phyloP scores from a whole-genome alignment of 768 basidiomycete genomes.

The Tulasnella sp. region DNA sequence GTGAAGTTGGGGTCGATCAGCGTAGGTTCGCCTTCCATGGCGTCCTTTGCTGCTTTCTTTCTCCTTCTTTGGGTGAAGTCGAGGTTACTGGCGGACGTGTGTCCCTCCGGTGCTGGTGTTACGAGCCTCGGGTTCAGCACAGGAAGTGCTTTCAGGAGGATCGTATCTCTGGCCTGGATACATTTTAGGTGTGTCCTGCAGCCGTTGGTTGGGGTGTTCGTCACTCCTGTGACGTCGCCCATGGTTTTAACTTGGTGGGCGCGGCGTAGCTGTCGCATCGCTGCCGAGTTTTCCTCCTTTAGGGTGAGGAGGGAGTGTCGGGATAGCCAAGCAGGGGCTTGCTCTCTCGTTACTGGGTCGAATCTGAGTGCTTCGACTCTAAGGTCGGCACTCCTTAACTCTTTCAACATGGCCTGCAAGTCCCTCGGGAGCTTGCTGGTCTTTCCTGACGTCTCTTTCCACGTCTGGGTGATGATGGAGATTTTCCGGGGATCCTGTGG shows the following conservation, averaged over 20 bases:
- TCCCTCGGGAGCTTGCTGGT: background rate
- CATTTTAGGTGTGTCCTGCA: background rate
- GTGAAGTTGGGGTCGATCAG: background rate
- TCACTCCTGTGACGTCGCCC: background rate
- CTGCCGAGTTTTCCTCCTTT: background rate
- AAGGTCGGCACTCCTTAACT: background rate
- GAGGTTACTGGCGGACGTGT: background rate
- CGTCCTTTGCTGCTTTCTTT: background rate
- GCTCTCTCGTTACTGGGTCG: background rate
- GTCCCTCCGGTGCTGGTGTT: background rate
- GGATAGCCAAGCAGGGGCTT: conserved; percentile 6
- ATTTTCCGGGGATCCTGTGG: background rate
- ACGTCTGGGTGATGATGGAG: background rate
- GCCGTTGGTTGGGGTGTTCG: background rate
- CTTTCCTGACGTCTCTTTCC: background rate
- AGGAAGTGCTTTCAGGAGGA: background rate
- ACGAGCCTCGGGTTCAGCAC: background rate
- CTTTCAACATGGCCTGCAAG: background rate
- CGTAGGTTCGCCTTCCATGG: background rate
- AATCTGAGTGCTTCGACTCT: background rate
- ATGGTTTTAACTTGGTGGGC: background rate
- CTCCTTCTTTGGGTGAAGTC: background rate
- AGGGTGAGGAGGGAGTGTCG: background rate
- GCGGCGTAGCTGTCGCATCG: background rate
- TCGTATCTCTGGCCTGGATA: background rate